Evolutionary conservation across 441 rosid species (phyloP).

Genomic region (Mallotus japonicus): DNA sequence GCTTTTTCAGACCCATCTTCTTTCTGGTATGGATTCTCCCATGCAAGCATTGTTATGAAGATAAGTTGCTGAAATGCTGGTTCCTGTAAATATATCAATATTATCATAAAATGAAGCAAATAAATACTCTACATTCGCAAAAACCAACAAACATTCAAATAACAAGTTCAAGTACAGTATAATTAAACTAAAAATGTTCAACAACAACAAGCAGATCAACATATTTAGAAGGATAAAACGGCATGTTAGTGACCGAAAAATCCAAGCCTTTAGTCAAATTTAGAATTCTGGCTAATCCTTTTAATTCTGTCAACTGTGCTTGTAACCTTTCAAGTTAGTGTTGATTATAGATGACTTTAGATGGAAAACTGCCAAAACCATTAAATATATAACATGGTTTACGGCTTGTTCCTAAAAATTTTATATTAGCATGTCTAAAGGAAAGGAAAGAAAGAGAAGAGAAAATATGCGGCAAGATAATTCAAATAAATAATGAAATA

Average conservation of each 20-base stretch:
- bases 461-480: background rate
- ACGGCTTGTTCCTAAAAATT: background rate
- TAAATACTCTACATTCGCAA: background rate
- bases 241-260: background rate
- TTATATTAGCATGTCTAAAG: background rate
- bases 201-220: background rate
- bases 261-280: background rate
- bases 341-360: background rate
- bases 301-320: background rate
- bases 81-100: constrained; percentile 47
- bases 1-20: constrained; percentile 45
- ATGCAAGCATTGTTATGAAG: constrained; percentile 95
- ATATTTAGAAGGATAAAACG: background rate
- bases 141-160: constrained; percentile 11
- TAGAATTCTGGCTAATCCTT: background rate
- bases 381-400: background rate
- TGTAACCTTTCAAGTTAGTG: background rate
- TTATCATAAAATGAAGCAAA: constrained; percentile 5
- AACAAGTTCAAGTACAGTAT: background rate
- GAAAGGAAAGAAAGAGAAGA: background rate
- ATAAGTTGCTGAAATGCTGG: constrained; percentile 86
- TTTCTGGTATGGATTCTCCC: constrained; percentile 73
- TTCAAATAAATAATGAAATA: background rate
- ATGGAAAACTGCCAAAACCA: background rate
- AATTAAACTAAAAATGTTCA: background rate